Evolutionary conservation across 441 rosid genomes (phyloP).

Genomic region (Gossypium aridum): DNA sequence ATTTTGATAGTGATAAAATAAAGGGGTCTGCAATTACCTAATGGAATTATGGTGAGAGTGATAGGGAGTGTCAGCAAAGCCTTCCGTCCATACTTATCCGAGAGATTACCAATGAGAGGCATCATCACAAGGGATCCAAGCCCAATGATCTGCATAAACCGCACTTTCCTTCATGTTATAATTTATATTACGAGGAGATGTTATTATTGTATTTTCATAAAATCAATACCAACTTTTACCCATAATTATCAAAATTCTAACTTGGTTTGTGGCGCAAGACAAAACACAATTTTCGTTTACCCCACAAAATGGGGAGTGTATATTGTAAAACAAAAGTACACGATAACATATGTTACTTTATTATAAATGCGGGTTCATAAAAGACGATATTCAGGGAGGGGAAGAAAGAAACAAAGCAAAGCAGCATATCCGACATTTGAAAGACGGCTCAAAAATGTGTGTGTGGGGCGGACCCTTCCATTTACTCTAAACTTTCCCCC

Average conservation of each 20-base stretch:
- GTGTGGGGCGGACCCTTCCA: no score
- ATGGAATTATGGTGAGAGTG: slow-evolving; percentile 51
- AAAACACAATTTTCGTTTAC: no score
- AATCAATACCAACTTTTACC: no score
- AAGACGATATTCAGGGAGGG: background rate
- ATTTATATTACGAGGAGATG: no score
- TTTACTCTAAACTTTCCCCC: no score
- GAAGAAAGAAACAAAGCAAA: background rate
- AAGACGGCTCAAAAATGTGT: background rate
- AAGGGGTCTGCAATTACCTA: slow-evolving; percentile 28
- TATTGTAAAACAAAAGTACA: no score
- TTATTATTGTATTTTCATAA: no score
- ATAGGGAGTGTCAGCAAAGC: slow-evolving; percentile 64
- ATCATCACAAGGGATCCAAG: slow-evolving; percentile 70
- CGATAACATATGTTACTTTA: no score
- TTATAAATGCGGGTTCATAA: no score
- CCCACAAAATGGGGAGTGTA: no score
- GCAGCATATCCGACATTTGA: background rate
- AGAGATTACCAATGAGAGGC: slow-evolving; percentile 79
- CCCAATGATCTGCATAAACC: slow-evolving; percentile 51
- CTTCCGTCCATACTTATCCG: slow-evolving; percentile 86
- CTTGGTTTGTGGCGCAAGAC: no score
- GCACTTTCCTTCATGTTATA: background rate
- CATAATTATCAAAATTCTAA: no score
- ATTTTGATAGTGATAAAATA: background rate